These are phyloP conservation scores for Hawksworthiomyces lignivorus DNA, from an alignment of 2,329 filamentous ascomycete genomes.

Conservation along the genomic window DNA sequence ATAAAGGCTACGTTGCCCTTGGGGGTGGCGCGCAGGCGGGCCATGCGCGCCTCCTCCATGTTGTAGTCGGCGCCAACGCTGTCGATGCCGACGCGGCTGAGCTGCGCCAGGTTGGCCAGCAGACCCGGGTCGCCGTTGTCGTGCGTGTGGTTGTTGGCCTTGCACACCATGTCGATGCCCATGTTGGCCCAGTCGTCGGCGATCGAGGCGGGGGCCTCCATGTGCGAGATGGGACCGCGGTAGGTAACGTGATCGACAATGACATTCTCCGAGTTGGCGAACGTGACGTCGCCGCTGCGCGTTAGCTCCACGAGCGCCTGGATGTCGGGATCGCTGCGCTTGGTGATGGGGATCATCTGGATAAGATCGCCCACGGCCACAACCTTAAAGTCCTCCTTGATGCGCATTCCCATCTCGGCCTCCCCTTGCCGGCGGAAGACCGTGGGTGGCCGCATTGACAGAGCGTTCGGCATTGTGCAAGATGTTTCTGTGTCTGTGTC, in stretches of 20 bases:
- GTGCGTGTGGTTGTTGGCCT: background rate
- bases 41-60: background rate
- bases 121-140: background rate
- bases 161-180: background rate
- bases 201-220: background rate
- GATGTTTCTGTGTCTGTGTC: background rate
- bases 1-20: background rate
- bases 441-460: background rate
- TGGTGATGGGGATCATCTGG: background rate
- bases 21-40: background rate
- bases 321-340: background rate
- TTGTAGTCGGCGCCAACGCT: background rate
- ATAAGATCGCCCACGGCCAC: background rate
- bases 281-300: background rate
- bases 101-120: background rate
- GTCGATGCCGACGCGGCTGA: background rate
- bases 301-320: background rate
- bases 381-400: background rate
- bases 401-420: background rate
- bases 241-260: background rate
- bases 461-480: background rate
- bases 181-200: background rate
- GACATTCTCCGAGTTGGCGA: background rate
- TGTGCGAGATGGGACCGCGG: background rate
- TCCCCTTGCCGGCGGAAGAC: background rate